phyloP scores from a whole-genome alignment of 805 yeast genomes.

The Saccharomycopsis olivae region DNA sequence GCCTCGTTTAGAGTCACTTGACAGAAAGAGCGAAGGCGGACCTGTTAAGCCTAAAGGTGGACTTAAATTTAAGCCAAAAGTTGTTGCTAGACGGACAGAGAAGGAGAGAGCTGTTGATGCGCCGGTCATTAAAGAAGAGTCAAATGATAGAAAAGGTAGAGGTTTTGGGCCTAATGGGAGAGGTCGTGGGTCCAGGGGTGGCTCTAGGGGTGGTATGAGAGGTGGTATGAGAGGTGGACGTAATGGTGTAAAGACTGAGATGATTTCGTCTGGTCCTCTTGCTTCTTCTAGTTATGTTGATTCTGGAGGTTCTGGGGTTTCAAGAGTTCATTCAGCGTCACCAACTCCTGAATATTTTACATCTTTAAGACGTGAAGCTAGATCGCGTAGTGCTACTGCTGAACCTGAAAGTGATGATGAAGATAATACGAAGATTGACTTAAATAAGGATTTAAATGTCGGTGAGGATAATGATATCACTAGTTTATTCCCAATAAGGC shows the following conservation, averaged over 20 bases:
- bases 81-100: conserved; percentile 71
- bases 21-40: conserved; percentile 6
- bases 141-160: conserved; percentile 15
- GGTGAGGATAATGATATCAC: conserved; percentile 27
- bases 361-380: conserved; percentile 6
- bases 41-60: conserved; percentile 33
- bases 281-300: conserved; percentile 24
- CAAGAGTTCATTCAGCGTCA: conserved; percentile 18
- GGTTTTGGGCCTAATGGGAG: conserved; percentile 5
- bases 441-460: conserved; percentile 32
- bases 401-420: conserved; percentile 20
- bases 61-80: conserved; percentile 76
- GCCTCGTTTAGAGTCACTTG: conserved; percentile 10
- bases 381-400: conserved; percentile 15
- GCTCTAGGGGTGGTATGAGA: conserved; percentile 27
- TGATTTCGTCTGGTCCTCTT: conserved; percentile 65
- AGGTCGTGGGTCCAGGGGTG: conserved; percentile 27
- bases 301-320: conserved; percentile 1
- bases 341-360: conserved; percentile 28
- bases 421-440: conserved; percentile 30
- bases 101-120: conserved; percentile 70
- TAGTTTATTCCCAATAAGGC: conserved; percentile 34
- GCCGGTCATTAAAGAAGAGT: conserved; percentile 34
- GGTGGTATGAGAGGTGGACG: conserved; percentile 25
- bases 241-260: conserved; percentile 35